phyloP scores from a whole-genome alignment of 2,329 filamentous ascomycete species.

The Diaporthe batatas region DNA sequence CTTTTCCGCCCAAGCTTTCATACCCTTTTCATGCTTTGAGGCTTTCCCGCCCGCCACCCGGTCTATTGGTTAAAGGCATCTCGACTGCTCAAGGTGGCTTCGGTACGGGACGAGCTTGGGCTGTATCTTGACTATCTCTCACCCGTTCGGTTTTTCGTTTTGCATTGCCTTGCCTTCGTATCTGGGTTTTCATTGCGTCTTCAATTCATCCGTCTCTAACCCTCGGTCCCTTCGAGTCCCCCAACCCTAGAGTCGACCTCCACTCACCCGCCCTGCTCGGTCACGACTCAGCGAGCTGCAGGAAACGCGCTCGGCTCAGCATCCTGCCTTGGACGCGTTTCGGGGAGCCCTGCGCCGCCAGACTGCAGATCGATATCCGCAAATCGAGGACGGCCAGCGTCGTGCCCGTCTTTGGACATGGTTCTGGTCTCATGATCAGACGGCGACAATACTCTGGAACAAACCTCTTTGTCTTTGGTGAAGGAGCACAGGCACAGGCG shows the following conservation, averaged over 20 bases:
- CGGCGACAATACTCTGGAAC: conserved; percentile 27
- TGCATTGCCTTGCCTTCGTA: not conserved
- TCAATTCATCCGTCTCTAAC: not conserved
- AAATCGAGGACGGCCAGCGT: conserved; percentile 8
- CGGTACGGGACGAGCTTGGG: not conserved
- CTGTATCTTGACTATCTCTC: not conserved
- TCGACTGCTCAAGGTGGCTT: conserved; percentile 20
- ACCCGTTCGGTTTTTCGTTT: not conserved
- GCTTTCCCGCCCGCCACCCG: conserved; percentile 18
- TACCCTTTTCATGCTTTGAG: conserved; percentile 20
- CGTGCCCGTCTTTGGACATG: conserved; percentile 33
- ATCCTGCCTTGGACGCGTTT: conserved; percentile 28
- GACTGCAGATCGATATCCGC: not conserved
- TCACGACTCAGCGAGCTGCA: conserved; percentile 32
- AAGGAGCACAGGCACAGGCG: conserved; percentile 39
- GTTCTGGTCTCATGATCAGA: conserved; percentile 19
- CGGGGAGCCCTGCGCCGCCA: conserved; percentile 25
- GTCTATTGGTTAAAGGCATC: conserved; percentile 4
- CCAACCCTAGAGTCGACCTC: not conserved
- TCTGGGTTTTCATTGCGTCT: not conserved
- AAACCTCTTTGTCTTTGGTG: conserved; percentile 24
- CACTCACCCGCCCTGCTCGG: conserved; percentile 2
- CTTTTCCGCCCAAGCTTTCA: conserved; percentile 18
- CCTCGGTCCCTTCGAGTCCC: conserved; percentile 6
- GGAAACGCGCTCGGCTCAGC: conserved; percentile 23